A percentile compares a stretch with the other conserved stretches of the same genome.
Evolutionary conservation across 805 yeast genomes (phyloP).

Genomic region (Barnettozyma sp.): DNA sequence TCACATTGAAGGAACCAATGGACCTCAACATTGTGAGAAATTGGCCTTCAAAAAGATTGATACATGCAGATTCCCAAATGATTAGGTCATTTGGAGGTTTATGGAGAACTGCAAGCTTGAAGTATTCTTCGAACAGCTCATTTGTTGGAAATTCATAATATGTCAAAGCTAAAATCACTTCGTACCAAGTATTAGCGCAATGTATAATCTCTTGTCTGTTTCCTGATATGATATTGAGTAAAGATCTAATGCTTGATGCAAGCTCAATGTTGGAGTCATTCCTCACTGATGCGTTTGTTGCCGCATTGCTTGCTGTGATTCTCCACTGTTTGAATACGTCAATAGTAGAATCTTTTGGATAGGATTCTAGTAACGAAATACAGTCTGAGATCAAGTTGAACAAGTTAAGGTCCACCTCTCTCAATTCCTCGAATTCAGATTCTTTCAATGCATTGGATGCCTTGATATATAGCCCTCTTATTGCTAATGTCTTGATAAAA

Average conservation of each 20-base stretch:
- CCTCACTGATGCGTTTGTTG: slow-evolving; percentile 20
- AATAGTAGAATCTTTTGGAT: slow-evolving; percentile 28
- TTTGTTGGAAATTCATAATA: slow-evolving; percentile 53
- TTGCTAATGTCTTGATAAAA: slow-evolving; percentile 45
- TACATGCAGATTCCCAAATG: slow-evolving; percentile 50
- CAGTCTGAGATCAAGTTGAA: slow-evolving; percentile 31
- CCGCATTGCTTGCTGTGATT: slow-evolving; percentile 22
- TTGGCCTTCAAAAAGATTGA: slow-evolving; percentile 49
- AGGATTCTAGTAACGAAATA: slow-evolving; percentile 27
- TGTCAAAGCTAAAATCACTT: slow-evolving; percentile 48
- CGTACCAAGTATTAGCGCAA: slow-evolving; percentile 61
- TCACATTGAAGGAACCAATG: slow-evolving; percentile 51
- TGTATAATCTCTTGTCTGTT: slow-evolving; percentile 39
- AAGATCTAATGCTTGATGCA: slow-evolving; percentile 26
- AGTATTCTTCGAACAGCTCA: slow-evolving; percentile 36
- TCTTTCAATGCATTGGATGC: slow-evolving; percentile 43
- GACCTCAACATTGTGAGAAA: slow-evolving; percentile 51
- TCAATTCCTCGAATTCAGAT: slow-evolving; percentile 37
- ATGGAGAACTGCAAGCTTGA: slow-evolving; percentile 28
- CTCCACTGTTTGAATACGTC: slow-evolving; percentile 34
- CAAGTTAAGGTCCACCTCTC: slow-evolving; percentile 14
- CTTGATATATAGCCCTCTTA: slow-evolving; percentile 55
- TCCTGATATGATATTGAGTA: slow-evolving; percentile 32
- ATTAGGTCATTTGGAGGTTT: slow-evolving; percentile 33
- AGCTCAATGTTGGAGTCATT: slow-evolving; percentile 14